A percentile compares a stretch with the other conserved stretches of the same genome.
Evolutionary conservation across 192 early-diverging fungal species (phyloP).

Genomic region (Entomortierella parvispora): DNA sequence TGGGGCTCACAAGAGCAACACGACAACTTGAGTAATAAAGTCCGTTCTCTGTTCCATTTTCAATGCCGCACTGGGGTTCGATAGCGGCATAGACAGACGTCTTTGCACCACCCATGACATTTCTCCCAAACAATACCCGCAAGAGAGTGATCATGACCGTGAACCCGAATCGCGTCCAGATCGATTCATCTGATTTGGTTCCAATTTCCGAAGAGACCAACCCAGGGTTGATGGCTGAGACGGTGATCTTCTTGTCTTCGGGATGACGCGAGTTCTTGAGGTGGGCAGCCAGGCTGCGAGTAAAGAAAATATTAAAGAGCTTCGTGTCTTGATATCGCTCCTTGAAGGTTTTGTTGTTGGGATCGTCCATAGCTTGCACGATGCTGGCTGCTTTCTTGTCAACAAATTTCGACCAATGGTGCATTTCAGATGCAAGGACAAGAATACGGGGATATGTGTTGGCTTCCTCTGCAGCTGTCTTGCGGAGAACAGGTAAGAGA

Average conservation of each 20-base stretch:
- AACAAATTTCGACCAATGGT: conserved; percentile 13
- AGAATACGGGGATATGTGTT: conserved; percentile 23
- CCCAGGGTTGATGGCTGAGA: conserved; percentile 18
- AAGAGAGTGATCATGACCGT: neutral
- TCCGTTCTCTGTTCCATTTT: conserved; percentile 7
- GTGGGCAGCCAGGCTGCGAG: conserved; percentile 14
- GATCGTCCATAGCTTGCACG: conserved; percentile 14
- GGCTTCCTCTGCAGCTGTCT: conserved; percentile 9
- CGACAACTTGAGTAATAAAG: conserved; percentile 10
- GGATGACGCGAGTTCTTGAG: conserved; percentile 9
- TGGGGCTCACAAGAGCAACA: neutral
- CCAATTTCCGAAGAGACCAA: conserved; percentile 6
- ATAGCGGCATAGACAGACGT: conserved; percentile 9
- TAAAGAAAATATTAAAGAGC: conserved; percentile 34
- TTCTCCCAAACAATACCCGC: neutral
- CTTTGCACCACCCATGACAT: conserved; percentile 9
- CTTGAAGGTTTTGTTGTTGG: neutral
- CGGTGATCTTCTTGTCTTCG: conserved; percentile 33
- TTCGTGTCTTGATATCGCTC: conserved; percentile 23
- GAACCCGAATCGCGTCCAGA: neutral
- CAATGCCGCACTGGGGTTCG: conserved; percentile 12
- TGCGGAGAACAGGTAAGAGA: conserved; percentile 18
- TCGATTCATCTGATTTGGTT: neutral
- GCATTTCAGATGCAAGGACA: conserved; percentile 34
- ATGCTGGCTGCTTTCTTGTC: conserved; percentile 14